Percentiles rank a stretch among this genome's conserved stretches.
Conservation (phyloP, 768 basidiomycete species). For the Mycena pura region DNA sequence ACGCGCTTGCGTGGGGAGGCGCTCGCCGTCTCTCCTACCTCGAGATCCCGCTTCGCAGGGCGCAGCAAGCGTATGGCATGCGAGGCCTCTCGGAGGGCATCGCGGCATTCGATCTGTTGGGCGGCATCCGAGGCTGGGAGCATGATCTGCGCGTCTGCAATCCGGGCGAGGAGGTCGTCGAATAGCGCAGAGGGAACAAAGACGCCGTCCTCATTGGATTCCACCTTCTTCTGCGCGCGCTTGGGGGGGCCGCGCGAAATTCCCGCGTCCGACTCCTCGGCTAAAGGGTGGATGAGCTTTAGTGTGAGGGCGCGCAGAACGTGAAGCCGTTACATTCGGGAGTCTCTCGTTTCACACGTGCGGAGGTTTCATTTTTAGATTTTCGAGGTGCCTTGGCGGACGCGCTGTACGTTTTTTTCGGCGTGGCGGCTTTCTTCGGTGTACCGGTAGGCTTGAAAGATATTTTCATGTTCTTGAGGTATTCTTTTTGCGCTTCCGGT, state of each 20-base stretch:
- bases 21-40: too few species aligned
- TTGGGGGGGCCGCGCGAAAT: too few species aligned
- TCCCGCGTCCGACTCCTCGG: neutral
- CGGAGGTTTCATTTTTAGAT: neutral
- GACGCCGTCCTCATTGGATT: neutral
- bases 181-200: neutral
- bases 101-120: neutral
- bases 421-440: neutral
- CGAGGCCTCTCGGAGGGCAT: neutral
- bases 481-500: constrained; percentile 17
- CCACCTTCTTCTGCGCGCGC: too few species aligned
- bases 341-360: neutral
- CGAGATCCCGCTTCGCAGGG: neutral
- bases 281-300: too few species aligned
- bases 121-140: neutral
- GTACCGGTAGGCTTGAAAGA: neutral
- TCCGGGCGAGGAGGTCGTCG: neutral
- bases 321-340: constrained; percentile 14
- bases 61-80: constrained; percentile 2
- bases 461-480: constrained; percentile 1
- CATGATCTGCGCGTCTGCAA: neutral
- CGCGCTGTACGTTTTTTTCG: neutral
- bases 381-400: neutral
- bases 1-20: too few species aligned
- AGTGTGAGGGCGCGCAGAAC: too few species aligned